A percentile compares a stretch with the other conserved stretches of the same genome.
phyloP scores from a whole-genome alignment of 2,329 filamentous ascomycete species.

The Calonectria leucothoes region DNA sequence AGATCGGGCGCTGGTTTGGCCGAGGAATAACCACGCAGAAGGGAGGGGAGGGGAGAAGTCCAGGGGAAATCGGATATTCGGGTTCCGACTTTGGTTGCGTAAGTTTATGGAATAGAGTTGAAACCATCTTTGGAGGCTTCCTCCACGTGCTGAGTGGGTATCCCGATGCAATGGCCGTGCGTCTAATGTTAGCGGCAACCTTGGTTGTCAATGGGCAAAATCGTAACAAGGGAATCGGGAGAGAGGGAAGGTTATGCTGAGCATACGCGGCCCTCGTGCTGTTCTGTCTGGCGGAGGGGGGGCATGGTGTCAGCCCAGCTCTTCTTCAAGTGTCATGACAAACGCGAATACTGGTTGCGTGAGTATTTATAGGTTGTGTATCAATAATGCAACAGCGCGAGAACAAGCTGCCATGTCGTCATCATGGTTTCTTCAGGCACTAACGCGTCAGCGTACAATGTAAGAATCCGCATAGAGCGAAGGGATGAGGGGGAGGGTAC shows the following conservation, averaged over 20 bases:
- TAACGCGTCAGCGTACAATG: background rate
- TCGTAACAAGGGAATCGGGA: background rate
- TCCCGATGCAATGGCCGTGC: background rate
- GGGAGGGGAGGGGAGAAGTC: background rate
- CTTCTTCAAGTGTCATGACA: background rate
- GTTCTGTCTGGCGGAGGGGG: background rate
- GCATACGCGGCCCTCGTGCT: background rate
- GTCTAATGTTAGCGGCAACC: background rate
- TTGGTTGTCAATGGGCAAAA: background rate
- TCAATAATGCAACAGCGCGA: background rate
- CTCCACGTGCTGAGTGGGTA: background rate
- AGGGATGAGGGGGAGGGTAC: background rate
- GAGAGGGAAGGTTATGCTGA: too few species aligned
- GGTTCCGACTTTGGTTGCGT: background rate
- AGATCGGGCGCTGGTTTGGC: background rate
- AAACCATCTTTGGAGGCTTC: too few species aligned
- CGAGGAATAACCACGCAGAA: background rate
- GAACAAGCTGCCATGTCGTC: too few species aligned
- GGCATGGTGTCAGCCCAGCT: background rate
- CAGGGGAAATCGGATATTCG: background rate
- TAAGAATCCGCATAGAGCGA: background rate
- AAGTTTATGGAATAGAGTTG: background rate
- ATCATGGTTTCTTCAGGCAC: background rate
- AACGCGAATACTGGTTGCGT: background rate
- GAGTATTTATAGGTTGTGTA: background rate